phyloP scores from a whole-genome alignment of 345 rosid genomes.

The Toxicodendron radicans region DNA sequence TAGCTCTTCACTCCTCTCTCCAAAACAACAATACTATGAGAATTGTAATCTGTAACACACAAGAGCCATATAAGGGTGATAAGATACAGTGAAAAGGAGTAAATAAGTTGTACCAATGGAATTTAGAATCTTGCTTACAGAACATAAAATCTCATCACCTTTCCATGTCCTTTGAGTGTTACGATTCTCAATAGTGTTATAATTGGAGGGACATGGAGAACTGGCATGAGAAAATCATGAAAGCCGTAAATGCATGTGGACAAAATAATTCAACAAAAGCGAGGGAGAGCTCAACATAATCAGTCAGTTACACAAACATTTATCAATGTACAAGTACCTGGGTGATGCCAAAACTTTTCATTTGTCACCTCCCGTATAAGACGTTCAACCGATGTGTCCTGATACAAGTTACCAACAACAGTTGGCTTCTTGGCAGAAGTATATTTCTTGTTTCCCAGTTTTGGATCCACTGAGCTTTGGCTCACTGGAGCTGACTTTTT shows the following conservation, averaged over 20 bases:
- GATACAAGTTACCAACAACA: slow-evolving; percentile 48
- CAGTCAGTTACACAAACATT: not conserved
- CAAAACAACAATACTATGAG: slow-evolving; percentile 8
- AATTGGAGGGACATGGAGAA: slow-evolving; percentile 38
- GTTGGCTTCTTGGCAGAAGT: slow-evolving; percentile 58
- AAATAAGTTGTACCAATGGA: slow-evolving; percentile 15
- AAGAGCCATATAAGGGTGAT: slow-evolving; percentile 20
- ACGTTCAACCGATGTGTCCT: slow-evolving; percentile 99
- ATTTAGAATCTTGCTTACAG: slow-evolving; percentile 18
- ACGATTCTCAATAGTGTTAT: slow-evolving; percentile 36
- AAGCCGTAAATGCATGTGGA: slow-evolving; percentile 20
- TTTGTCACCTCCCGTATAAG: slow-evolving; percentile 95
- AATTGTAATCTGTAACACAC: slow-evolving; percentile 13
- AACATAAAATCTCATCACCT: slow-evolving; percentile 30
- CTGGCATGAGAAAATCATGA: slow-evolving; percentile 35
- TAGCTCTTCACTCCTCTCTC: not conserved
- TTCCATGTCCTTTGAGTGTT: slow-evolving; percentile 40
- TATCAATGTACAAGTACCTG: slow-evolving; percentile 46
- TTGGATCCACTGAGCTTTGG: slow-evolving; percentile 70
- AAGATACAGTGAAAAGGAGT: slow-evolving; percentile 13
- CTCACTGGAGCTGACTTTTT: slow-evolving; percentile 50
- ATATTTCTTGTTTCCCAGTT: slow-evolving; percentile 70
- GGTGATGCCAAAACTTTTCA: slow-evolving; percentile 89
- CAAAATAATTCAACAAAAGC: slow-evolving; percentile 1
- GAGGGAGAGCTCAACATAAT: slow-evolving; percentile 11